These are phyloP conservation scores for Croton setiger DNA, from an alignment of 441 rosid genomes.

Conservation along the genomic window DNA sequence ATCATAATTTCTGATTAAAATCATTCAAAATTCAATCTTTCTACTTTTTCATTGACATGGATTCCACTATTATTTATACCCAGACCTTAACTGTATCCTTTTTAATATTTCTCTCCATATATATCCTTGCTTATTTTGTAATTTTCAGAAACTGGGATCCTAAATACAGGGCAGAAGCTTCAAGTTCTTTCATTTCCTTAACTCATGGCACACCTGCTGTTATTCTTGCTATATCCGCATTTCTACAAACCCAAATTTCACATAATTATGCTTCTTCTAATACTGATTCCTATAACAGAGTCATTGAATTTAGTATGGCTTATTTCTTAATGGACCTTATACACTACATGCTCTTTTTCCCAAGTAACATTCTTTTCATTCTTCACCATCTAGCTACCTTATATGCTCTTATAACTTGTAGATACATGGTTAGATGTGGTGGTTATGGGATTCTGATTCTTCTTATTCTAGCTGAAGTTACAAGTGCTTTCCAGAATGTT, in stretches of 20 bases:
- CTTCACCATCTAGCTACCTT: conserved; percentile 80
- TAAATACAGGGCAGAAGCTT: conserved; percentile 47
- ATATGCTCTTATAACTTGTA: conserved; percentile 64
- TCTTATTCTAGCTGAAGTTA: conserved; percentile 66
- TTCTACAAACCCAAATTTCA: conserved; percentile 18
- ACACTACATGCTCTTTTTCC: conserved; percentile 66
- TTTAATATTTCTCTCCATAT: conserved; percentile 39
- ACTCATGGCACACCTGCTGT: conserved; percentile 82
- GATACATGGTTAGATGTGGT: conserved; percentile 51
- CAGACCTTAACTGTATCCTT: conserved; percentile 38
- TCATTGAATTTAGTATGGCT: conserved; percentile 69
- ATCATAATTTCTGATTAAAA: not conserved
- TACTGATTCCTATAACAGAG: conserved; percentile 42
- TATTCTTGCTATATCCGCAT: conserved; percentile 39
- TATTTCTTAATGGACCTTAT: conserved; percentile 71
- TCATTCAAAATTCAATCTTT: not conserved
- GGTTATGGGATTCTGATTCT: conserved; percentile 58
- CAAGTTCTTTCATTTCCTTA: conserved; percentile 72
- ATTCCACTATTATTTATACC: not conserved
- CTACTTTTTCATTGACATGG: conserved; percentile 19
- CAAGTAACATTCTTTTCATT: conserved; percentile 60
- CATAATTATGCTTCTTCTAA: conserved; percentile 51
- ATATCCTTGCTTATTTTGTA: conserved; percentile 43
- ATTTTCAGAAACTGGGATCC: conserved; percentile 60
- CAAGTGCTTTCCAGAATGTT: conserved; percentile 68